Evolutionary conservation across 306 rosid genomes (phyloP), one percentile per base, ranked within the genome.

Genomic region (Acmispon strigosus): DNA sequence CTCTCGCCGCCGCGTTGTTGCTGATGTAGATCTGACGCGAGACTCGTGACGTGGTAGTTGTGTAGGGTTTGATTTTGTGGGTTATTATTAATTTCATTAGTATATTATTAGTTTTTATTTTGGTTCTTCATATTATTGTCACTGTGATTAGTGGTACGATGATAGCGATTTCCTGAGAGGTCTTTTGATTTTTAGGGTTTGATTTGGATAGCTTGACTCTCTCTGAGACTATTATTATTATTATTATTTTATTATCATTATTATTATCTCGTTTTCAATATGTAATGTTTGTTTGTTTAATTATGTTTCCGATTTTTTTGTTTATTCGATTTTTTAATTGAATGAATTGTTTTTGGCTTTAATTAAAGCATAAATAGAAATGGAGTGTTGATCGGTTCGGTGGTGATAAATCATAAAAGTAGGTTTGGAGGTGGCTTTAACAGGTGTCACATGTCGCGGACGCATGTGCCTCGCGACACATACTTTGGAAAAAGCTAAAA

Each of bases 21-120:
- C 50, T 91, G 78, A 63, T 86, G 78, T 87, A 87, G 87, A 87
- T 81, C 79, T 57, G 78, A 42, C 13, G 14, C 20, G 24, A 29
- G 63, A 59, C 4, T 0, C 9, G 18, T 9, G 62, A 57, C 72
- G 72, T 29, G 19, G 20, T 48, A 70, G 84, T 58, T 55, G 8
- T 76, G 36, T 60, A 69, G 83, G 81, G 78, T 55, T 80, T 77
- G 3, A 29, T 22, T 41, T 43, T 50, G 7, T 44, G 66, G 11
- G 6, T 13, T 6, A 32, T 32, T 5, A 32, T 32, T 27, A 32
- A 32, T 32, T 32, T 2, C 34, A 27, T 2, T 2, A 27, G 3
- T 27, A 27, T 4, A 41, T 59, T 13, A 5, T 15, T 10, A 53
- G 19, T 17, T 7, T 52, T 10, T 41, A 11, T 20, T 42, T 44